Evolutionary conservation across 179 eudicot species (phyloP), one percentile per base, ranked within the genome.

Genomic region (Vitellaria paradoxa): DNA sequence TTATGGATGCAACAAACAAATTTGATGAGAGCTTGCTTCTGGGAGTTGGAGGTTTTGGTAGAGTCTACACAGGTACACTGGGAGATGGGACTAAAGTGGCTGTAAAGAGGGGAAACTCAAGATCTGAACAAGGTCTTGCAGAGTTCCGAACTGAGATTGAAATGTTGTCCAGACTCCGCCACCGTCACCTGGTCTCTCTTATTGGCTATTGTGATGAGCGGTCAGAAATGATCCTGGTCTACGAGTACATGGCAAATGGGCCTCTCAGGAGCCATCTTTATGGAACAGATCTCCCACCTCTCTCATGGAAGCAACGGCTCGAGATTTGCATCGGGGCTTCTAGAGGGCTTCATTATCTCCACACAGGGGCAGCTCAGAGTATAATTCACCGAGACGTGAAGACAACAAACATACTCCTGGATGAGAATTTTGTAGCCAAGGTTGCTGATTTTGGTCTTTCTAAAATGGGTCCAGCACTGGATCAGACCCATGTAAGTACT

Each of bases 371-470:
- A 57, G 68, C 93, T 60, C 97, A 91, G 70, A 87, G 94, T 85
- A 91, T 92, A 72, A 94, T 94, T 72, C 97, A 94, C 81, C 85
- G 98, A 65, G 98, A 94, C 80, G 98, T 94, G 50, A 92, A 94
- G 84, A 94, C 97, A 18, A 91, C 98, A 7, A 94, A 94, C 77
- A 94, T 94, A 52, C 94, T 94, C 67, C 85, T 94, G 79, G 97
- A 94, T 53, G 97, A 94, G 68, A 89, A 84, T 74, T 87, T 91
- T 63, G 96, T 92, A 9, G 98, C 98, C 7, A 94, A 94, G 79
- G 98, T 94, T 56, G 98, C 98, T 17, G 98, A 94, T 86, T 94
- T 94, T 78, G 97, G 98, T 8, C 89, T 94, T 46, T 94, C 97
- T 8, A 94, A 94, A 73, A 78, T 96, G 0, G 98, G 98, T 8